Conservation (phyloP, 2,329 filamentous ascomycete genomes). For the Beauveria caledonica region DNA sequence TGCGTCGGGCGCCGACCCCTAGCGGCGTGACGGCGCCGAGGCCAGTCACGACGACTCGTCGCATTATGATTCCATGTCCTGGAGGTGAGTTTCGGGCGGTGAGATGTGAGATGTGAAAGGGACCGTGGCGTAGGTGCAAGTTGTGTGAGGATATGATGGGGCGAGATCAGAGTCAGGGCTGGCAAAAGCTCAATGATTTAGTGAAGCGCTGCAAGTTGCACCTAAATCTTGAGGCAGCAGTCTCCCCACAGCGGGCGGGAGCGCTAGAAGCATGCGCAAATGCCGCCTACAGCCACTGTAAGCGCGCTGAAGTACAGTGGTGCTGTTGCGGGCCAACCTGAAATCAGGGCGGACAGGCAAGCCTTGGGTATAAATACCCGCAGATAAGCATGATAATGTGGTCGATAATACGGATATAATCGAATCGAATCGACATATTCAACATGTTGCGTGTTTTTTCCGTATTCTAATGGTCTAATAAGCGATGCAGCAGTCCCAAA, state of each 20-base stretch:
- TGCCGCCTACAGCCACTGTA: neutral
- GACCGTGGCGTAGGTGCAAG: neutral
- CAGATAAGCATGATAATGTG: too few relatives aligned
- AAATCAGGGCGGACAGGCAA: too few relatives aligned
- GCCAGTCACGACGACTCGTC: conserved; percentile 76
- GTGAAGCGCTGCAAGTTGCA: too few relatives aligned
- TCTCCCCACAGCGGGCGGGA: neutral
- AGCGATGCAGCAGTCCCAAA: neutral
- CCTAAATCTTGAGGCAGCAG: too few relatives aligned
- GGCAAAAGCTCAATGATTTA: neutral
- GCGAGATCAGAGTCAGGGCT: neutral
- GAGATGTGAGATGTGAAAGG: neutral
- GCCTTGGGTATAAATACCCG: too few relatives aligned
- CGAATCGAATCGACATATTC: too few relatives aligned
- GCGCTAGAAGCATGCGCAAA: neutral
- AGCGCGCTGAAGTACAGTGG: neutral
- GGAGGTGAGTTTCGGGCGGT: neutral
- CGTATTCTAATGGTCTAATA: too few relatives aligned
- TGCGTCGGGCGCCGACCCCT: conserved; percentile 66
- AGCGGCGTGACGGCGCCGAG: conserved; percentile 76
- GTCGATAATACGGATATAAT: too few relatives aligned
- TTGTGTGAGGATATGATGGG: neutral
- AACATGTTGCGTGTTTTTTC: too few relatives aligned
- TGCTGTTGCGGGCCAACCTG: too few relatives aligned
- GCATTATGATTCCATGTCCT: conserved; percentile 42